Evolutionary conservation across 306 rosid species (phyloP), one percentile per base, ranked within the genome.

Genomic region (Potentilla sterilis): DNA sequence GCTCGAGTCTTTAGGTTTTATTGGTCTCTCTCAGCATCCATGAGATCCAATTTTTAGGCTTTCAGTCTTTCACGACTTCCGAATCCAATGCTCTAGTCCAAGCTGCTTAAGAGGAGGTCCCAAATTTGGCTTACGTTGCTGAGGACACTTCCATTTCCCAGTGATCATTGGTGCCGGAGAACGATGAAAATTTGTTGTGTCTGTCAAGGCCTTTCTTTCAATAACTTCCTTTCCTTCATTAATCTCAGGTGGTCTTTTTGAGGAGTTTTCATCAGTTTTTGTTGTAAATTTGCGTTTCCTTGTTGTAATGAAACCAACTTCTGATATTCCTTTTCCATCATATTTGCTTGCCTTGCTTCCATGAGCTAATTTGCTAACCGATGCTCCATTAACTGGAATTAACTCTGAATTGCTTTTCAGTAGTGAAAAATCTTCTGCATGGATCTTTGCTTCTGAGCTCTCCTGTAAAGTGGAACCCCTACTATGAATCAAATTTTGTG

Each of bases 101-200:
- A 92, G 97, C 82, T 95, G 98, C 86, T 95, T 95, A 84, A 92
- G 47, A 40, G 93, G 64, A 59, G 98, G 93, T 52, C 97, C 96
- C 32, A 54, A 44, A 75, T 80, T 62, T n/a, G 93, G 92, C 81
- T 89, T 95, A 55, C 85, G 77, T 82, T 80, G 90, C 82, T 87
- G 98, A 37, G 96, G 98, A 78, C 96, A 92, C 73, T 62, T 75
- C 98, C 97, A 95, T 83, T 92, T 87, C 72, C 97, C 98, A 57
- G 86, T 84, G 59, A 84, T 78, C 81, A 79, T 91, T 7, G 46
- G 9, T 7, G 4, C 83, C 77, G 74, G 72, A 42, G 80, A 85
- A 40, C 74, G 77, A 34, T 73, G 72, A 69, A 81, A n/a, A 83
- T 92, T 92, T 76, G 96, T 95, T 89, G 84, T 75, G 54, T 92